Evolutionary conservation across 495 filamentous ascomycete species (phyloP), one percentile per base, ranked within the genome.

Genomic region (Penicillium salamii): DNA sequence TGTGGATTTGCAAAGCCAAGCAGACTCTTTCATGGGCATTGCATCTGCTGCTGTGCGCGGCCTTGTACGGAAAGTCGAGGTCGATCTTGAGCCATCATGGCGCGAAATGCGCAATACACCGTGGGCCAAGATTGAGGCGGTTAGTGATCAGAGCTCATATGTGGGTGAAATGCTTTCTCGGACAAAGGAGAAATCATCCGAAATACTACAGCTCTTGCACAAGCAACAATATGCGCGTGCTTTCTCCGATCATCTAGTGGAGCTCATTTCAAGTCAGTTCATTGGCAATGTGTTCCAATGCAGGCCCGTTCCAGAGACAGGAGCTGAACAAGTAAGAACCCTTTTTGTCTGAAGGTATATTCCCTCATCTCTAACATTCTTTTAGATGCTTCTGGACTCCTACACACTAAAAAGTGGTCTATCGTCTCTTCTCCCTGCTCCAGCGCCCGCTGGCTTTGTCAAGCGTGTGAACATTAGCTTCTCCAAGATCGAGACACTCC

Each of bases 71-170:
- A 86, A 84, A 57, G 87, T 95, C 8, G 90, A 97, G 56, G 49
- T 86, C 6, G 85, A 86, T 19, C 83, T 89, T 54, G 93, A 97
- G 52, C 81, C 87, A 2, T 84, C 83, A 11, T 97, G 91, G 92
- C 83, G 92, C 44, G 95, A 97, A 74, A 97, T 98, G 93, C 87
- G 88, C 49, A 95, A 96, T 61, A 93, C 84, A 0, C 86, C 90
- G n/a, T 98, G 93, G 93, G 86, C 84, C 61, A 89, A 87, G 53
- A 86, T 98, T 72, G 95, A 97, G 55, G 85, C 76, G 49, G 95
- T 96, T n/a, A 90, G 88, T 46, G 93, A 97, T 61, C 92, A 97
- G 57, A 96, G 90, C 69, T 85, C 87, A 1, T 97, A 96, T 56
- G 89, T 97, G 24, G 79, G 78, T 23, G 89, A 95, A 59, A 75